These are phyloP conservation scores for Mortierella sp. DNA, from an alignment of 371 early-diverging fungal genomes.

Conservation along the genomic window DNA sequence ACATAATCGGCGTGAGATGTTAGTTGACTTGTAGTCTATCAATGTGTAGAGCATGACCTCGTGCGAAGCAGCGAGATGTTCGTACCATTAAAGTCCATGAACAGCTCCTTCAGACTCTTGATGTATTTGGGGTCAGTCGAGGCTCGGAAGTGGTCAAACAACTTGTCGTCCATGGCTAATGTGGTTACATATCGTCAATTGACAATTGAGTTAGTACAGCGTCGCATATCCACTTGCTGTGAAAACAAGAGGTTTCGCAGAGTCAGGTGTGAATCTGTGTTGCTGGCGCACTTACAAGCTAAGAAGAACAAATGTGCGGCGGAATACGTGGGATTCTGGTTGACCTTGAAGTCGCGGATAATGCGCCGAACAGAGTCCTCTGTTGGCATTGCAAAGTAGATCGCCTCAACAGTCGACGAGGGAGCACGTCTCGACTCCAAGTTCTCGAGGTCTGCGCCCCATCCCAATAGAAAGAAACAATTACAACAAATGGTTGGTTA, in stretches of 20 bases:
- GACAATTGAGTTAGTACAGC: not conserved
- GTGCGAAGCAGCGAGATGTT: slow-evolving; percentile 16
- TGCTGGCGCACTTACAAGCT: slow-evolving; percentile 24
- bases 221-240: not conserved
- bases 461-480: not conserved
- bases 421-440: slow-evolving; percentile 86
- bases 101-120: slow-evolving; percentile 83
- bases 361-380: slow-evolving; percentile 76
- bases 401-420: slow-evolving; percentile 87
- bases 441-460: slow-evolving; percentile 73
- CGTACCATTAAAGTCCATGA: slow-evolving; percentile 81
- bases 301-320: slow-evolving; percentile 56
- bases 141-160: slow-evolving; percentile 73
- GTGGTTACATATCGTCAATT: not conserved
- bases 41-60: not conserved
- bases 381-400: slow-evolving; percentile 94
- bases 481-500: not conserved
- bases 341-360: slow-evolving; percentile 54
- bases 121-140: slow-evolving; percentile 74
- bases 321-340: slow-evolving; percentile 43
- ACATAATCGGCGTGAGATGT: not conserved
- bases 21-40: not conserved
- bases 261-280: not conserved
- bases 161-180: slow-evolving; percentile 63
- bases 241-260: not conserved